Conservation (phyloP, 2,329 filamentous ascomycete species). For the Claviceps pazoutovae region DNA sequence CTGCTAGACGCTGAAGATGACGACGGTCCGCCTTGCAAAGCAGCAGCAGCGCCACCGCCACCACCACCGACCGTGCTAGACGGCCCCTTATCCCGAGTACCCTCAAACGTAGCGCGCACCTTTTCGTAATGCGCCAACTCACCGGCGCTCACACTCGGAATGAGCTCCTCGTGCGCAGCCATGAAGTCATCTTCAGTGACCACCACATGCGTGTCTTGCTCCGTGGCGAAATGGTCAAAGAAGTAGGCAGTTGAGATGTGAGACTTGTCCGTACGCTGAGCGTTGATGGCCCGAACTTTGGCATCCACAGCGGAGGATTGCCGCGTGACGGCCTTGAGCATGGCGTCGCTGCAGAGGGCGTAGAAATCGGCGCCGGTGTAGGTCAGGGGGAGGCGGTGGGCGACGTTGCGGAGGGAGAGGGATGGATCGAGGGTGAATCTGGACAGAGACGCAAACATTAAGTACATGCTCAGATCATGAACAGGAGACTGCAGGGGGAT, state of each 20-base stretch:
- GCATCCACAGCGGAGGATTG: constrained; percentile 72
- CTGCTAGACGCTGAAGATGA: constrained; percentile 16
- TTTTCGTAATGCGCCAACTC: constrained; percentile 84
- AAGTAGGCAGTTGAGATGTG: constrained; percentile 78
- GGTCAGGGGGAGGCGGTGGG: constrained; percentile 73
- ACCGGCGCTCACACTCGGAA: constrained; percentile 86
- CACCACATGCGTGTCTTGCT: constrained; percentile 72
- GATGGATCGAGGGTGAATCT: constrained; percentile 76
- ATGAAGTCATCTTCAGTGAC: constrained; percentile 84
- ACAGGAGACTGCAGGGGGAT: not conserved
- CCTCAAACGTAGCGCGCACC: constrained; percentile 74
- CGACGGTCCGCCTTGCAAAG: constrained; percentile 6
- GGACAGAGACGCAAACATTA: not conserved
- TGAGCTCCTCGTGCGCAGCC: constrained; percentile 66
- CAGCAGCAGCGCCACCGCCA: not conserved
- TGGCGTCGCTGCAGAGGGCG: constrained; percentile 90
- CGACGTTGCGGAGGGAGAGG: constrained; percentile 61
- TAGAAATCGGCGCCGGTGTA: constrained; percentile 98
- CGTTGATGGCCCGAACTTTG: constrained; percentile 61
- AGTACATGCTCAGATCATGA: not conserved
- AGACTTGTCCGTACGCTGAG: constrained; percentile 21
- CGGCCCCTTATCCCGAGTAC: constrained; percentile 21
- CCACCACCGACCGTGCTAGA: not conserved
- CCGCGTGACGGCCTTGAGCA: constrained; percentile 95
- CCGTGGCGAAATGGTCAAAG: constrained; percentile 80